Evolutionary conservation across 2,329 filamentous ascomycete genomes (phyloP), one percentile per base, ranked within the genome.

Genomic region (Eutypella sp.): DNA sequence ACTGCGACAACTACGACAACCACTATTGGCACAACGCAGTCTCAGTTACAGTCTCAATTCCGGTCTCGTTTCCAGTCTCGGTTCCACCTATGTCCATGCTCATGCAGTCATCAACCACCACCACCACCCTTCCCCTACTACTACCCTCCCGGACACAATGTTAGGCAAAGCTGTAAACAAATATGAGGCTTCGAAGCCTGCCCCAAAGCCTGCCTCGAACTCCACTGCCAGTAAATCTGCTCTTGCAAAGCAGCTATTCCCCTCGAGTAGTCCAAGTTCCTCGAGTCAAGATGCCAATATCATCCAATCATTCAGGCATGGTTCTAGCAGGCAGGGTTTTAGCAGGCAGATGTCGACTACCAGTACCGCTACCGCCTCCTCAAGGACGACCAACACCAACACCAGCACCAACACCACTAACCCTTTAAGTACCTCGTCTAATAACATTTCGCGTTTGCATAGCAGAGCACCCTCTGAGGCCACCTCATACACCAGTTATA

Each of bases 241-340:
- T 40, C 60, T 77, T 37, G 63, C 69, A 4, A 79, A 81, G 60
- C 70, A 77, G 47, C 65, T 78, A 15, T 79, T 82, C 51, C 72
- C 78, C 4, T 81, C 80, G 1, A 82, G 75, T 62, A 81, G 73
- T 53, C 74, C 76, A 37, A 59, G 67, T 22, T n/a, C n/a, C n/a
- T n/a, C n/a, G n/a, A 57, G 62, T 15, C 65, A 61, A 5, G 68
- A 72, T 60, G 64, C 65, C 33, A 74, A 74, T 48, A 76, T 82
- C 52, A 63, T 73, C 45, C 70, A 77, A 40, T 72, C 74, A 45
- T 67, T 78, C 53, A 74, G 71, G 49, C 76, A 71, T 53, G 60
- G 63, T 18, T 63, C 69, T 25, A 65, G 63, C 33, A 64, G 62
- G 25, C 56, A 63, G 50, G 54, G n/a, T n/a, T n/a, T n/a, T n/a